Percentiles rank a stretch among this genome's conserved stretches.
Conservation (phyloP, 495 filamentous ascomycete species). For the Trichodelitschia bisporula region DNA sequence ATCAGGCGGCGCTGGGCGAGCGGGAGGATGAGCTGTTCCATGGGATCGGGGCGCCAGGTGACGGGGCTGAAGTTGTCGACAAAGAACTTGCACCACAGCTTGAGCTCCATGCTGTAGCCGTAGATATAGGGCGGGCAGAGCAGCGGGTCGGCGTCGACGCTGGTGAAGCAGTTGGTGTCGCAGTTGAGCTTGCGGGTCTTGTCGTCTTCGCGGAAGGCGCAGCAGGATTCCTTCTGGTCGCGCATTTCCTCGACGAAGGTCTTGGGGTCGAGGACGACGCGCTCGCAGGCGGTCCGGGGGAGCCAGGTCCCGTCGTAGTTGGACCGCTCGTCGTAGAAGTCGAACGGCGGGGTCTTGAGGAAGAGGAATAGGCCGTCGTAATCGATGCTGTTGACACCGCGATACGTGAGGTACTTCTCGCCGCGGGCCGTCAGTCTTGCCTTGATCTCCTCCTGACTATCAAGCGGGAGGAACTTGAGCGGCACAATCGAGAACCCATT, state of each 20-base stretch:
- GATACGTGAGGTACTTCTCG: constrained; percentile 3
- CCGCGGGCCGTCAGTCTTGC: constrained; percentile 6
- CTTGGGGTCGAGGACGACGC: constrained; percentile 15
- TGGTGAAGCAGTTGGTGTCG: too few relatives aligned
- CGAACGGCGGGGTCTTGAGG: constrained; percentile 10
- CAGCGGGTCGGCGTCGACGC: constrained; percentile 9
- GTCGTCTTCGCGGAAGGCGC: too few relatives aligned
- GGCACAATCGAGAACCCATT: constrained; percentile 1
- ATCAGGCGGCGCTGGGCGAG: constrained; percentile 4
- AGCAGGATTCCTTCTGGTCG: constrained; percentile 1
- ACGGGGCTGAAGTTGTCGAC: constrained; percentile 4
- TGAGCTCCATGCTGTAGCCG: constrained; percentile 6
- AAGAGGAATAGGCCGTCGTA: constrained; percentile 12
- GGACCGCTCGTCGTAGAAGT: constrained; percentile 11
- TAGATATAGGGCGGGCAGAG: constrained; percentile 22
- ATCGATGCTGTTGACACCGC: constrained; percentile 1
- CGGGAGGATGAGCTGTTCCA: constrained; percentile 6
- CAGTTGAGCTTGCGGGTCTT: too few relatives aligned
- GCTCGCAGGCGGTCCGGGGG: constrained; percentile 11
- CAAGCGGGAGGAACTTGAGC: constrained; percentile 1
- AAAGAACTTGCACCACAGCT: constrained; percentile 9
- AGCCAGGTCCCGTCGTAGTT: constrained; percentile 8
- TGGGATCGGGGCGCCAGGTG: constrained; percentile 4
- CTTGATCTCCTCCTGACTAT: constrained; percentile 4
- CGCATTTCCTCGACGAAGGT: constrained; percentile 16